A percentile compares a stretch with the other conserved stretches of the same genome.
Conservation (phyloP, 2,329 filamentous ascomycete genomes). For the Aspergillus persii region DNA sequence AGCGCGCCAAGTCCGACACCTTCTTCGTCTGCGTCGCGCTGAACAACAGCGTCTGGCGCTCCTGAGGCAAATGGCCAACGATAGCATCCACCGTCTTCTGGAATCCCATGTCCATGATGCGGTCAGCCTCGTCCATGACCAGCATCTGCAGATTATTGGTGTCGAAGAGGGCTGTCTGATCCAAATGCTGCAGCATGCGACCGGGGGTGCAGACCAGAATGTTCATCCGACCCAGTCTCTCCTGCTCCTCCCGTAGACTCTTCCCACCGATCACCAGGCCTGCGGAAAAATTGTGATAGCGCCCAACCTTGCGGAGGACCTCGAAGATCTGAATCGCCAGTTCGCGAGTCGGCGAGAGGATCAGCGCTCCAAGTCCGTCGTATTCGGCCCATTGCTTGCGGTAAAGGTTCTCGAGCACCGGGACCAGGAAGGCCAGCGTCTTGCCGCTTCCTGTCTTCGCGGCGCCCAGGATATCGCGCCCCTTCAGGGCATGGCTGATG, state of each 20-base stretch:
- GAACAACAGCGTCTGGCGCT: constrained; percentile 89
- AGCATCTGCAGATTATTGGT: constrained; percentile 89
- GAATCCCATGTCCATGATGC: constrained; percentile 98
- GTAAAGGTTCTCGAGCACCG: constrained; percentile 89
- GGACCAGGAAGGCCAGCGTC: constrained; percentile 87
- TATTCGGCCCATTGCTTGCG: constrained; percentile 83
- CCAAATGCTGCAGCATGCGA: constrained; percentile 90
- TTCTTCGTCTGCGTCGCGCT: constrained; percentile 94
- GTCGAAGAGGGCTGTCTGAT: constrained; percentile 87
- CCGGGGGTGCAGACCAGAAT: constrained; percentile 95
- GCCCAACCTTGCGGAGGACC: constrained; percentile 83
- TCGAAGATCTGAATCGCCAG: constrained; percentile 96
- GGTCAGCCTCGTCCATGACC: constrained; percentile 91
- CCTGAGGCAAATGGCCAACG: constrained; percentile 80
- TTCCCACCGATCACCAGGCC: constrained; percentile 93
- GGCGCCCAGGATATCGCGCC: constrained; percentile 83
- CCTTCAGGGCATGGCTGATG: constrained; percentile 83
- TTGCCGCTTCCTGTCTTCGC: constrained; percentile 96
- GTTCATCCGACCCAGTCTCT: constrained; percentile 86
- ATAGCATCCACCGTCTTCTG: constrained; percentile 87
- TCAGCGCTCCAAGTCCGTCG: constrained; percentile 87
- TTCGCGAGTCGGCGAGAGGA: constrained; percentile 92
- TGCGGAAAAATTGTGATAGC: constrained; percentile 85
- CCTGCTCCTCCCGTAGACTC: constrained; percentile 80
- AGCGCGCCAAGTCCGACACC: constrained; percentile 83